phyloP scores from a whole-genome alignment of 768 basidiomycete species.

The Pleurotus cornucopiae region DNA sequence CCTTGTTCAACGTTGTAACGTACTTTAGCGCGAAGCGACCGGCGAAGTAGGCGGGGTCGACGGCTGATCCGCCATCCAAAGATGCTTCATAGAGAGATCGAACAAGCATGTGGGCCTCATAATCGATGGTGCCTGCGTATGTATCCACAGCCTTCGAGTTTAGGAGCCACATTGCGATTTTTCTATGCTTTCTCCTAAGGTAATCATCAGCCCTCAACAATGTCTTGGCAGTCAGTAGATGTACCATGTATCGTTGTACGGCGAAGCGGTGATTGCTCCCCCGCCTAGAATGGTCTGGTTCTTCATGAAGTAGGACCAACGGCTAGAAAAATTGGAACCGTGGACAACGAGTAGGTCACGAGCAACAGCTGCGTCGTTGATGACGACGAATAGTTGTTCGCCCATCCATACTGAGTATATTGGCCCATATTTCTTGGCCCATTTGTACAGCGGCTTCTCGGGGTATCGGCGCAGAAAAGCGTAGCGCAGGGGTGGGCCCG shows the following conservation, averaged over 20 bases:
- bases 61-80: constrained; percentile 10
- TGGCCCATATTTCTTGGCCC: constrained; percentile 29
- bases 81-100: constrained; percentile 13
- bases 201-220: not conserved
- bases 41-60: constrained; percentile 14
- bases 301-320: constrained; percentile 32
- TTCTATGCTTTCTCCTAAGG: constrained; percentile 16
- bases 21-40: constrained; percentile 17
- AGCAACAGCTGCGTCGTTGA: constrained; percentile 29
- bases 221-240: not conserved
- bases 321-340: constrained; percentile 30
- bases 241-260: constrained; percentile 28
- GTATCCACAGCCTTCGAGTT: constrained; percentile 11
- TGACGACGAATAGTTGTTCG: constrained; percentile 30
- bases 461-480: constrained; percentile 29
- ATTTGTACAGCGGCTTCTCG: constrained; percentile 25
- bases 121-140: constrained; percentile 16
- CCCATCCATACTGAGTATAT: constrained; percentile 35
- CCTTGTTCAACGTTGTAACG: not conserved
- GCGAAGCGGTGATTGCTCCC: constrained; percentile 27
- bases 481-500: constrained; percentile 24
- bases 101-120: constrained; percentile 15
- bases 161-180: constrained; percentile 14
- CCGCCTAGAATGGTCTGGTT: constrained; percentile 28
- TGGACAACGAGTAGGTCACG: constrained; percentile 30